phyloP scores from a whole-genome alignment of 2,329 filamentous ascomycete species.

The Blastomyces silverae region DNA sequence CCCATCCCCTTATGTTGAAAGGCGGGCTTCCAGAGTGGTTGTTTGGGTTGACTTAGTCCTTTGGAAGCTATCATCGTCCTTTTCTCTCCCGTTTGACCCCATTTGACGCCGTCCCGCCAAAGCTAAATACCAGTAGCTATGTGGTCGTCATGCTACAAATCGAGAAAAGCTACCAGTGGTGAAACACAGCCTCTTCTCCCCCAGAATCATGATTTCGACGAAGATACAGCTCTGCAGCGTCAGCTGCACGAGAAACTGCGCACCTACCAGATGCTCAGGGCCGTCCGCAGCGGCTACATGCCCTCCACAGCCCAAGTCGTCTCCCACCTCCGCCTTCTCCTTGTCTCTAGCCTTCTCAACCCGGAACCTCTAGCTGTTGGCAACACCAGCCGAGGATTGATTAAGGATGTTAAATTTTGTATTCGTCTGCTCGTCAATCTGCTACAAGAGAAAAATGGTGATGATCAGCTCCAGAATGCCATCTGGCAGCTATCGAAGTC shows the following conservation, averaged over 20 bases:
- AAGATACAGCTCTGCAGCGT: constrained; percentile 62
- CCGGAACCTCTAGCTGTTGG: constrained; percentile 67
- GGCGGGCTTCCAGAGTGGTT: not conserved
- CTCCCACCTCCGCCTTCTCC: constrained; percentile 68
- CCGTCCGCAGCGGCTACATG: constrained; percentile 78
- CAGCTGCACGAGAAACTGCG: constrained; percentile 83
- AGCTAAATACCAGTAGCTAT: constrained; percentile 32
- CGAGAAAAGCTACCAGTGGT: constrained; percentile 46
- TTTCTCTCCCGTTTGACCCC: not conserved
- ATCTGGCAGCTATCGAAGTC: constrained; percentile 76
- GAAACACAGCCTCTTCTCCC: constrained; percentile 76
- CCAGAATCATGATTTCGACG: constrained; percentile 52
- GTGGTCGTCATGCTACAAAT: constrained; percentile 58
- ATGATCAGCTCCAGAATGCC: constrained; percentile 85
- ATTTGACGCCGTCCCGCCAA: not conserved
- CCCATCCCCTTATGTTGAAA: not conserved
- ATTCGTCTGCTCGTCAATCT: constrained; percentile 75
- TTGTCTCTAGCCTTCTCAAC: constrained; percentile 72
- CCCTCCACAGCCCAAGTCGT: constrained; percentile 82
- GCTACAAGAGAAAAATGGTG: constrained; percentile 70
- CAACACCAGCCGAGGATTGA: constrained; percentile 64
- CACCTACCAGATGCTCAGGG: constrained; percentile 83
- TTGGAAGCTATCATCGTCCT: not conserved
- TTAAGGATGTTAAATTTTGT: constrained; percentile 65
- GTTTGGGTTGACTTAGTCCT: not conserved